Evolutionary conservation across 352 stramenopile species (phyloP).

Genomic region (Pythium aphanidermatum): DNA sequence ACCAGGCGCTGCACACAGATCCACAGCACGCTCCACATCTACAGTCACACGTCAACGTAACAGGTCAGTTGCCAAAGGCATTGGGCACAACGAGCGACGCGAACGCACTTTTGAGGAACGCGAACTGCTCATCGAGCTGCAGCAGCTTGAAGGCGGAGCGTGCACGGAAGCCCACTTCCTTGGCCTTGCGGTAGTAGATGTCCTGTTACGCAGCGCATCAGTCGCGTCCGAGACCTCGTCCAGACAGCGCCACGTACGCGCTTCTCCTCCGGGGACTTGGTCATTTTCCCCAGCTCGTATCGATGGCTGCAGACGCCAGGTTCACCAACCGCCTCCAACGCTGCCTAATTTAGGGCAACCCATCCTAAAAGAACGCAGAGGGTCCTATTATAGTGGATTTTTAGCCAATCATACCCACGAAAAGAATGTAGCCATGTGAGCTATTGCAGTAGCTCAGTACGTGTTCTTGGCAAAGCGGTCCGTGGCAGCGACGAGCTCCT

Average conservation of each 20-base stretch:
- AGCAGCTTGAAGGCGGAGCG: constrained; percentile 98
- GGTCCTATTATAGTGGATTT: too few species aligned
- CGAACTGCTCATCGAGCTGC: constrained; percentile 98
- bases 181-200: constrained; percentile 90
- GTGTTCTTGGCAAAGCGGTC: constrained; percentile 24
- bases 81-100: neutral
- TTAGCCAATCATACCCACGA: too few species aligned
- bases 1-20: constrained; percentile 97
- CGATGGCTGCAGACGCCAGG: too few species aligned
- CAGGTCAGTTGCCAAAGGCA: neutral
- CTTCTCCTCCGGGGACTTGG: constrained; percentile 55
- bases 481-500: constrained; percentile 33
- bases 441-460: too few species aligned
- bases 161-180: constrained; percentile 96
- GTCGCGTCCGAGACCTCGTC: too few species aligned
- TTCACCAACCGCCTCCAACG: too few species aligned
- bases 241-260: constrained; percentile 47
- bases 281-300: too few species aligned
- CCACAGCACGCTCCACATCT: constrained; percentile 91
- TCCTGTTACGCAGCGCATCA: constrained; percentile 33
- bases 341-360: too few species aligned
- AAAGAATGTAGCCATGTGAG: too few species aligned
- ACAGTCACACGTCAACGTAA: neutral
- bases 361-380: too few species aligned
- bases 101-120: constrained; percentile 79